These are phyloP conservation scores for Metroxylon sagu DNA, from an alignment of 176 grass and related monocot genomes.

Conservation along the genomic window DNA sequence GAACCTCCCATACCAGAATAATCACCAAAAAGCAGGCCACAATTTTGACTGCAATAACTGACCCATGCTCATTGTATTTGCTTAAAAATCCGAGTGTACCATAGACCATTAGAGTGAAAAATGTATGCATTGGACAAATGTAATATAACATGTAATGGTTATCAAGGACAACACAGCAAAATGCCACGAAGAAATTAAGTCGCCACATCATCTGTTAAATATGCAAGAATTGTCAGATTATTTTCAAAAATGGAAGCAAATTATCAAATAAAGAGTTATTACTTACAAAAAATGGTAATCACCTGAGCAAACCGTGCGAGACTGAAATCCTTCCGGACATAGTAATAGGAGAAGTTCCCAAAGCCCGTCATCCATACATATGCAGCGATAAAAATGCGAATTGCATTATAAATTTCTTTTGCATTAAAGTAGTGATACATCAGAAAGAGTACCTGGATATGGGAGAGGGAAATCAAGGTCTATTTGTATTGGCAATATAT, in stretches of 20 bases:
- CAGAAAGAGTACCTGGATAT: constrained; percentile 79
- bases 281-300: background rate
- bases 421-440: constrained; percentile 99
- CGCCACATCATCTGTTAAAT: constrained; percentile 99
- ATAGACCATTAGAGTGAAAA: constrained; percentile 99
- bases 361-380: constrained; percentile 99
- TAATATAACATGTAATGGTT: constrained; percentile 97
- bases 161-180: constrained; percentile 85
- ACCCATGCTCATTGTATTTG: constrained; percentile 81
- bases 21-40: constrained; percentile 74
- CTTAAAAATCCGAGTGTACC: constrained; percentile 87
- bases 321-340: constrained; percentile 94
- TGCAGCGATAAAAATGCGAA: constrained; percentile 94
- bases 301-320: constrained; percentile 94
- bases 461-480: no score
- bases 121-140: constrained; percentile 98
- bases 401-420: constrained; percentile 99
- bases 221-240: no score
- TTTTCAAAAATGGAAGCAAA: no score
- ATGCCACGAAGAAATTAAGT: constrained; percentile 89
- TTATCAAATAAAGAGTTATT: no score
- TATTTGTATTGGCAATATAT: no score
- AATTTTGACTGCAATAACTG: constrained; percentile 83
- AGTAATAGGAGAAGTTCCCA: constrained; percentile 99
- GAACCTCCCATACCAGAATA: constrained; percentile 89